Base-by-base conservation (phyloP, 2,329 filamentous ascomycete species). In the Pestalotiopsis sp. region DNA sequence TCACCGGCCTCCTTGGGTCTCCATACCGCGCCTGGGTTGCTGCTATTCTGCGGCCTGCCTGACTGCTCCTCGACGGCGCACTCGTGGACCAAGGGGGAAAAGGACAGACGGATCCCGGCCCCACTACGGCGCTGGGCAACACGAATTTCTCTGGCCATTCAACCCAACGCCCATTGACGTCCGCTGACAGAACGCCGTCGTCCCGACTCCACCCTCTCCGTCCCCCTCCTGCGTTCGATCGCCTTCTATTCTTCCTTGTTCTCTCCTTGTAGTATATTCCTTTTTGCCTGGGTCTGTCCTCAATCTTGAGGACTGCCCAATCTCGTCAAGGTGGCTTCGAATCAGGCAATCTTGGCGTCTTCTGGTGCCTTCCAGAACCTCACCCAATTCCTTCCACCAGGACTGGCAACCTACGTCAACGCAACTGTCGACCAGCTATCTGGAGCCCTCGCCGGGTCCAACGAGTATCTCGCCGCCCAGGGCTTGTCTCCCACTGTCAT, bases 321-420 rank as follows among this genome's bases (percentile, higher is more conserved):
- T 73, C 72, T 68, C 79, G 81, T 80, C 86, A 90, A 89, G 80
- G 87, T 90, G 88, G 88, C 87, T 89, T 89, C 87, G 79, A 80
- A 81, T 81, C 83, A 85, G 80, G 82, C 81, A 79, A 77, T 82
- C 77, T 83, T 85, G 86, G 88, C 87, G 87, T 88, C 88, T 77
- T 84, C 86, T 80, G 88, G 88, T 89, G 88, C 87, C 82, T 80
- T 89, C 78, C 86, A 86, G 82, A 89, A 86, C 81, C 83, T 87
- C 79, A 85, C 84, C 75, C 85, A 85, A 76, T 78, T 83, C 72
- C 78, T 86, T 58, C 81, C 82, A 38, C 78, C 81, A 68, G 77
- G 82, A 69, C 74, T 87, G 69, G 85, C 86, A 75, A 79, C 79
- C 64, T 89, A 88, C 80, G 78, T 91, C 76, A 85, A 87, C 78